These are phyloP conservation scores for Tolypocladium album DNA, from an alignment of 2,329 filamentous ascomycete genomes.

Conservation along the genomic window DNA sequence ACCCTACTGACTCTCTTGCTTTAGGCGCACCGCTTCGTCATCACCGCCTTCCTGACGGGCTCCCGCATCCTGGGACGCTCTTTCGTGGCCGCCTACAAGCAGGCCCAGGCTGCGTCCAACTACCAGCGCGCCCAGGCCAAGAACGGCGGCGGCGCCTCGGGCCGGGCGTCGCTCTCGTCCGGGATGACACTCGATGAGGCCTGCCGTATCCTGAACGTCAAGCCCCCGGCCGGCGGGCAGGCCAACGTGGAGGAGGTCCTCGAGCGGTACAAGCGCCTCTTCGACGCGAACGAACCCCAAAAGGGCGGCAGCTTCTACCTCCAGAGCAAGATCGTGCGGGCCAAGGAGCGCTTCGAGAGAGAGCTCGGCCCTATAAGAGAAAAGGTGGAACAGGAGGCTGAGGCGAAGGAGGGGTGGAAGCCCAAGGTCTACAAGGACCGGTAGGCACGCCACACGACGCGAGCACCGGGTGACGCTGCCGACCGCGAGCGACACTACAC, in stretches of 20 bases:
- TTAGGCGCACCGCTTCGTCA: constrained; percentile 78
- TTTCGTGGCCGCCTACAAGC: constrained; percentile 89
- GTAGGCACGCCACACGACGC: constrained; percentile 22
- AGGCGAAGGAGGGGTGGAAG: constrained; percentile 79
- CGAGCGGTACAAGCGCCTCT: constrained; percentile 85
- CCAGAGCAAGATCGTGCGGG: constrained; percentile 90
- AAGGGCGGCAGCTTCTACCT: constrained; percentile 97
- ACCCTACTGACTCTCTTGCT: constrained; percentile 5
- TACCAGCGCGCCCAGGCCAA: constrained; percentile 67
- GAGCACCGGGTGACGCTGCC: not conserved
- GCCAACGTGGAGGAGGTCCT: constrained; percentile 70
- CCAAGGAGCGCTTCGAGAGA: constrained; percentile 82
- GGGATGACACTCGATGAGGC: constrained; percentile 93
- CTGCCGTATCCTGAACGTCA: constrained; percentile 93
- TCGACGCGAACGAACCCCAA: constrained; percentile 87
- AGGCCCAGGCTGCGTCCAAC: constrained; percentile 78
- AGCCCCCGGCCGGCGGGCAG: constrained; percentile 64
- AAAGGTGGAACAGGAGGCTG: constrained; percentile 62
- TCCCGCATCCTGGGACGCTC: constrained; percentile 85
- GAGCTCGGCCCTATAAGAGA: constrained; percentile 67
- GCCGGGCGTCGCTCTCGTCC: constrained; percentile 45
- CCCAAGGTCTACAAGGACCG: constrained; percentile 90
- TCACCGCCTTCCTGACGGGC: constrained; percentile 87
- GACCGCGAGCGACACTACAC: not conserved
- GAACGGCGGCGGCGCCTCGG: constrained; percentile 40